Conservation (phyloP, 1,284 basidiomycete genomes). For the Wolfiporia cocos region DNA sequence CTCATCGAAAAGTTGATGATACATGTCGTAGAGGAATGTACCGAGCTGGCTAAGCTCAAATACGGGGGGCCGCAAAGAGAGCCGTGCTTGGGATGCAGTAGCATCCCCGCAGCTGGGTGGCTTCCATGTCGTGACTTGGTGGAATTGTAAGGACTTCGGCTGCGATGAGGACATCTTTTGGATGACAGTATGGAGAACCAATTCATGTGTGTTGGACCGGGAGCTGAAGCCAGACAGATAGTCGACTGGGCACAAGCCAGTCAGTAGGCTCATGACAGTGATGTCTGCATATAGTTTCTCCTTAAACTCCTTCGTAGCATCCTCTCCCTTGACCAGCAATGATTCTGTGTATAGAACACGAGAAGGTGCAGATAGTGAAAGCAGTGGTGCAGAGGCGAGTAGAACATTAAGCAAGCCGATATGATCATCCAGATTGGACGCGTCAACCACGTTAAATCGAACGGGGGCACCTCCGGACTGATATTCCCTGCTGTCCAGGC, state of each 20-base stretch:
- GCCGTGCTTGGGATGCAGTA: neutral
- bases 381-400: slow-evolving; percentile 30
- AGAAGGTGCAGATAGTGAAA: slow-evolving; percentile 21
- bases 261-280: slow-evolving; percentile 32
- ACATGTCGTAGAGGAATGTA: slow-evolving; percentile 38
- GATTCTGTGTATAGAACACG: slow-evolving; percentile 38
- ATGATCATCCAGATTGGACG: slow-evolving; percentile 45
- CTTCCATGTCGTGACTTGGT: slow-evolving; percentile 41
- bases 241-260: slow-evolving; percentile 35
- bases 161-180: neutral
- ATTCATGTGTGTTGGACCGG: slow-evolving; percentile 38
- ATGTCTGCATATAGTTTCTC: slow-evolving; percentile 33
- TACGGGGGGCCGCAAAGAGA: slow-evolving; percentile 5
- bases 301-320: slow-evolving; percentile 26
- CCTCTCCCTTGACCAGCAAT: slow-evolving; percentile 23
- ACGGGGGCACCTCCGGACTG: slow-evolving; percentile 26
- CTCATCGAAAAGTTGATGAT: slow-evolving; percentile 39
- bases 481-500: slow-evolving; percentile 32
- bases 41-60: slow-evolving; percentile 32
- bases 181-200: slow-evolving; percentile 13
- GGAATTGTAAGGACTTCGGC: slow-evolving; percentile 25
- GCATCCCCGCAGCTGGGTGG: slow-evolving; percentile 23
- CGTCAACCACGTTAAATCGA: slow-evolving; percentile 46
- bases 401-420: slow-evolving; percentile 46
- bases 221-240: slow-evolving; percentile 37